phyloP scores from a whole-genome alignment of 306 rosid species.

The Lablab purpureus region DNA sequence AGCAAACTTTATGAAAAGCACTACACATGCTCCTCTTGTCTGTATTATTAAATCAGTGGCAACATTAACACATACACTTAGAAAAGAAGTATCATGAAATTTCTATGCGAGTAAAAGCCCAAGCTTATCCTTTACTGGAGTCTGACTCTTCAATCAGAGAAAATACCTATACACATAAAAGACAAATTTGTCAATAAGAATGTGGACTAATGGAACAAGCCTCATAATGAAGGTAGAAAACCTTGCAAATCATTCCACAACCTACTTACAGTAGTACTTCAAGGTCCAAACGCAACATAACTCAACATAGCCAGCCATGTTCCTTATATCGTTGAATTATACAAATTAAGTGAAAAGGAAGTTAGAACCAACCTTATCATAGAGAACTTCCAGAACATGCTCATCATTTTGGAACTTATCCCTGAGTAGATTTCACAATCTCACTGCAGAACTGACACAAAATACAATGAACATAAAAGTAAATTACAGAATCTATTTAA shows the following conservation, averaged over 20 bases:
- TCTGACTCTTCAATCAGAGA: constrained; percentile 59
- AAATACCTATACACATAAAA: constrained; percentile 57
- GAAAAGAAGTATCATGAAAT: constrained; percentile 64
- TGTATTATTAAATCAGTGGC: no score
- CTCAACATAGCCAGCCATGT: constrained; percentile 3
- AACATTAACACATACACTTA: no score
- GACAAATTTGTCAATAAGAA: constrained; percentile 46
- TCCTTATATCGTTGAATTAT: constrained; percentile 28
- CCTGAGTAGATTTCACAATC: constrained; percentile 76
- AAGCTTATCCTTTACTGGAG: constrained; percentile 62
- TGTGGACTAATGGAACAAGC: constrained; percentile 46
- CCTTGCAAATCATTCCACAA: background rate
- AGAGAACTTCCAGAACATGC: constrained; percentile 55
- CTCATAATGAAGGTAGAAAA: constrained; percentile 25
- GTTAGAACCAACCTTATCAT: constrained; percentile 68
- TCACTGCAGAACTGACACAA: constrained; percentile 64
- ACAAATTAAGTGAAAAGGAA: constrained; percentile 32
- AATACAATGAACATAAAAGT: constrained; percentile 38
- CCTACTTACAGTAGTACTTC: constrained; percentile 1
- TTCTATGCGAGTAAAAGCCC: constrained; percentile 64
- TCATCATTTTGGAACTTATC: constrained; percentile 60
- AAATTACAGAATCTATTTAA: constrained; percentile 8
- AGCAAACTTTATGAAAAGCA: constrained; percentile 34
- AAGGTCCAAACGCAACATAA: constrained; percentile 19
- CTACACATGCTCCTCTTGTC: constrained; percentile 9